Conservation (phyloP, 2,329 filamentous ascomycete species). For the Aotearoamyces nothofagi region DNA sequence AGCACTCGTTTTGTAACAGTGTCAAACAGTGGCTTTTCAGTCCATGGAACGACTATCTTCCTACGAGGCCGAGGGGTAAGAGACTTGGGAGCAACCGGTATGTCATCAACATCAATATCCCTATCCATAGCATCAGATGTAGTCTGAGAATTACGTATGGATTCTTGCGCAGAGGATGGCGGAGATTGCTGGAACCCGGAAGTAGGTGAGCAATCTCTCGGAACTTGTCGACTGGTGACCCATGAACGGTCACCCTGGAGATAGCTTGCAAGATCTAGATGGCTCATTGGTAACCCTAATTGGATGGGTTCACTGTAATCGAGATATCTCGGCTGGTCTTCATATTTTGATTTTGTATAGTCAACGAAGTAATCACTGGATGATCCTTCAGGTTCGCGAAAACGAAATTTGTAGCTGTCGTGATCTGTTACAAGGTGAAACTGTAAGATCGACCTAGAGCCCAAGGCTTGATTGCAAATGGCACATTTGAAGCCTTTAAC, state of each 20-base stretch:
- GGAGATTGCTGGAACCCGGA: neutral
- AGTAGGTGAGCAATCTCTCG: no score
- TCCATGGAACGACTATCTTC: neutral
- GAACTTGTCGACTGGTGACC: neutral
- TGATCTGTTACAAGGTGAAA: neutral
- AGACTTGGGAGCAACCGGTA: no score
- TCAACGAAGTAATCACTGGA: neutral
- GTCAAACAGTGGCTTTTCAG: neutral
- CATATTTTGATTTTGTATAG: neutral
- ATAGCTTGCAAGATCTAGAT: neutral
- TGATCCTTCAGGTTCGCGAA: neutral
- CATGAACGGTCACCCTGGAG: neutral
- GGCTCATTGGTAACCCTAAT: neutral
- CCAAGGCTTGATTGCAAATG: neutral
- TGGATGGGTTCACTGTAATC: neutral
- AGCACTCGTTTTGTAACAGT: slow-evolving; percentile 10
- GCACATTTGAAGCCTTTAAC: neutral
- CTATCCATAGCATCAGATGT: neutral
- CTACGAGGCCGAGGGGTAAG: no score
- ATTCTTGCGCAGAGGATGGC: neutral
- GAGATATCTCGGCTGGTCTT: neutral
- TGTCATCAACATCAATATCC: no score
- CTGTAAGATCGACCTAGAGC: neutral
- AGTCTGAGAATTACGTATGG: neutral
- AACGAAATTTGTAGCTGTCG: neutral